Percentiles rank a stretch among this genome's conserved stretches.
phyloP scores from a whole-genome alignment of 768 basidiomycete genomes.

The Boletus subparvulus region DNA sequence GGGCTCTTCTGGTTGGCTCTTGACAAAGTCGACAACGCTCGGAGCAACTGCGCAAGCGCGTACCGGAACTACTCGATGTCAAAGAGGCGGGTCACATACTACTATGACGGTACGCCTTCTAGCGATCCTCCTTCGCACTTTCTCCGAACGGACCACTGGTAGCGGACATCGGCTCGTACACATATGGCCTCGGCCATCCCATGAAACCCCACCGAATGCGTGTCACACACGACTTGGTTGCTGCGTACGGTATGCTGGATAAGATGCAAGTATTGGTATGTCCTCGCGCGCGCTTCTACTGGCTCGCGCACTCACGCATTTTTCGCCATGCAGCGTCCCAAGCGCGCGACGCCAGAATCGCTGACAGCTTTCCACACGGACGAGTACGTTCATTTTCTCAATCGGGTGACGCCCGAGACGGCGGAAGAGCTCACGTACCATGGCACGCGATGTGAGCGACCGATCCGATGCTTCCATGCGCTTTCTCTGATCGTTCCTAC shows the following conservation, averaged over 20 bases:
- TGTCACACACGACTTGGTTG: constrained; percentile 89
- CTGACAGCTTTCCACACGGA: constrained; percentile 98
- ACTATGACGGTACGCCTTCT: constrained; percentile 63
- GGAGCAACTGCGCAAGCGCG: neutral
- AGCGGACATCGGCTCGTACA: constrained; percentile 76
- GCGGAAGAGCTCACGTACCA: constrained; percentile 81
- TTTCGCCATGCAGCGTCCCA: constrained; percentile 54
- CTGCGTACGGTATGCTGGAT: constrained; percentile 89
- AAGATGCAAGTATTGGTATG: constrained; percentile 89
- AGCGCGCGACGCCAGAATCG: constrained; percentile 64
- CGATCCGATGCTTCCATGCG: neutral
- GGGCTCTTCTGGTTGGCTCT: neutral
- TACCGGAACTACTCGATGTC: constrained; percentile 47
- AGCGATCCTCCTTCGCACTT: neutral
- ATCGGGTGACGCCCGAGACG: constrained; percentile 88
- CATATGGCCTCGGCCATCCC: constrained; percentile 85
- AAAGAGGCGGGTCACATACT: constrained; percentile 74
- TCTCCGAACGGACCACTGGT: constrained; percentile 1
- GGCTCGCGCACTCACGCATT: neutral
- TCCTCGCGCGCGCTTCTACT: neutral
- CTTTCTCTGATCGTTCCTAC: constrained; percentile 4
- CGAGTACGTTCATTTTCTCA: constrained; percentile 93
- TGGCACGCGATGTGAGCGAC: constrained; percentile 74
- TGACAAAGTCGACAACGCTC: neutral
- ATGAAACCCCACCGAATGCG: constrained; percentile 98